phyloP scores from a whole-genome alignment of 140 eudicot genomes.

The Oenanthe javanica region DNA sequence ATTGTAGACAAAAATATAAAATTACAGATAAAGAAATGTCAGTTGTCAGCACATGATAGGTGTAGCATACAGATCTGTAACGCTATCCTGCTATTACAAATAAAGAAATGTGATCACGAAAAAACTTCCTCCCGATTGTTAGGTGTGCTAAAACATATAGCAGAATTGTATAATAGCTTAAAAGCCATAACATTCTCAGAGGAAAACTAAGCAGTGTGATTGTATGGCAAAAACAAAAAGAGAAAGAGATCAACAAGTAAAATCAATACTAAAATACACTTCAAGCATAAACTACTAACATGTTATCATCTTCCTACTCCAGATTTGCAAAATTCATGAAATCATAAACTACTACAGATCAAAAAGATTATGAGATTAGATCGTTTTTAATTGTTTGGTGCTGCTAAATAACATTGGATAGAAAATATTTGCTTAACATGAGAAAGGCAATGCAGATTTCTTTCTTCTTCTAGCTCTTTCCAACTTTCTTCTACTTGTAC shows the following conservation, averaged over 20 bases:
- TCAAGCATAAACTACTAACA: not conserved
- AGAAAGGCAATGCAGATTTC: slow-evolving; percentile 17
- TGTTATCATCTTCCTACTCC: not conserved
- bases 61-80: too few species aligned
- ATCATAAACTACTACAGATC: not conserved
- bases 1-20: too few species aligned
- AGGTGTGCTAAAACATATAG: not conserved
- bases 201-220: not conserved
- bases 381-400: not conserved
- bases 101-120: too few species aligned
- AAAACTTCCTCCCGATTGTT: not conserved
- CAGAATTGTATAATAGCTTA: not conserved
- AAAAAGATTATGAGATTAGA: not conserved
- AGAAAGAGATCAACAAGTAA: not conserved
- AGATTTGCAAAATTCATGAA: not conserved
- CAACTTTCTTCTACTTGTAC: slow-evolving; percentile 29
- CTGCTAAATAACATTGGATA: not conserved
- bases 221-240: not conserved
- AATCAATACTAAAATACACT: not conserved
- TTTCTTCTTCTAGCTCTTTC: slow-evolving; percentile 23
- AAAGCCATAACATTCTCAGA: not conserved
- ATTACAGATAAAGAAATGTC: too few species aligned
- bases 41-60: too few species aligned
- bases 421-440: not conserved
- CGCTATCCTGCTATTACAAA: too few species aligned